Conservation (phyloP, 2,329 filamentous ascomycete genomes). For the Myriosclerotinia scirpicola region DNA sequence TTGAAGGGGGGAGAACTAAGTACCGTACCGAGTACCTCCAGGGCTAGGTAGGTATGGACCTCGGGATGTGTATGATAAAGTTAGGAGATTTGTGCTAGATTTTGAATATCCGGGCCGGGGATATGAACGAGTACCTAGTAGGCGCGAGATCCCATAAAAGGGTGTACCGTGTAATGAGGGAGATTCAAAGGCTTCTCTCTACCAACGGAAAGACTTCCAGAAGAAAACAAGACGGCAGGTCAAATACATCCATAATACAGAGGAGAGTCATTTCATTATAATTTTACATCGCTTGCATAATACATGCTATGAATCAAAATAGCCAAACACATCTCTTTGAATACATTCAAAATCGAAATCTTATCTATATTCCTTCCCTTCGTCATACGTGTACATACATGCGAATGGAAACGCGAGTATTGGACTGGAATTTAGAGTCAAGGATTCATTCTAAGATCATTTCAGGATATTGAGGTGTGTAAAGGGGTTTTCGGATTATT, state of each 20-base stretch:
- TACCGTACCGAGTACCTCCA: too few relatives aligned
- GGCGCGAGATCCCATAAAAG: too few relatives aligned
- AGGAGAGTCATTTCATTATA: slow-evolving; percentile 23
- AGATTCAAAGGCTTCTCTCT: too few relatives aligned
- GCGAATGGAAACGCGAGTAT: neutral
- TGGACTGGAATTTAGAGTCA: neutral
- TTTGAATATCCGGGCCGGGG: too few relatives aligned
- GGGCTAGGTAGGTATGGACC: too few relatives aligned
- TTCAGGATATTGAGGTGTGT: slow-evolving; percentile 5
- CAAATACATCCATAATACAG: neutral
- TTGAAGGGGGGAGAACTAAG: too few relatives aligned
- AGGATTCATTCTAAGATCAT: slow-evolving; percentile 5
- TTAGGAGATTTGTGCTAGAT: too few relatives aligned
- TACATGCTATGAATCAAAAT: slow-evolving; percentile 14
- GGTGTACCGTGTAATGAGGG: too few relatives aligned
- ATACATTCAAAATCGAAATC: neutral
- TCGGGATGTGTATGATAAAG: too few relatives aligned
- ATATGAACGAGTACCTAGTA: too few relatives aligned
- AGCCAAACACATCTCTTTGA: slow-evolving; percentile 1
- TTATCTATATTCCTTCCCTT: slow-evolving; percentile 15
- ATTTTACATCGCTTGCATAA: slow-evolving; percentile 15
- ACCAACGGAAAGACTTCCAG: neutral
- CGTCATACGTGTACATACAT: slow-evolving; percentile 13
- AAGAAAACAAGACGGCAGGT: neutral
- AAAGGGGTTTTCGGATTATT: neutral